Base-by-base conservation (phyloP, 495 filamentous ascomycete species). In the Penicillium roqueforti region DNA sequence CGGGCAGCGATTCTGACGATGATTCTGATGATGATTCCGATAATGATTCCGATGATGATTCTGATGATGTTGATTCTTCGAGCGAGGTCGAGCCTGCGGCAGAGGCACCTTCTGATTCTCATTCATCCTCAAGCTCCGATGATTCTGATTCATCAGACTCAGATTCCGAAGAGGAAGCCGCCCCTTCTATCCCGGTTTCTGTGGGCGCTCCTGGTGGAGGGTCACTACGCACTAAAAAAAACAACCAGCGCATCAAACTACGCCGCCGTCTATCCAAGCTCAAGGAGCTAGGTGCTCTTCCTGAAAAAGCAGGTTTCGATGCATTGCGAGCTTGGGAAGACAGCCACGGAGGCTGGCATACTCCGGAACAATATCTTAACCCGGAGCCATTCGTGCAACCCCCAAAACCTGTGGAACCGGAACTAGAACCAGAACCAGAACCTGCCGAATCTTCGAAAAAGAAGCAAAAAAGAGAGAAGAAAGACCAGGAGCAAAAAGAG, bases 191-290 rank as follows among this genome's bases (percentile, higher is more conserved):
- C 6, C 50, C 20, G 8, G 18, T n/a, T 44, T 22, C 43, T 22
- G 39, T 58, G 8, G 69, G 66, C 18, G 61, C 67, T 28, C 73
- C 73, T 50, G 70, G 71, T 8, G 36, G 71, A 34, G 82, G 83
- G 26, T 78, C 68, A n/a, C 34, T 58, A 9, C 55, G 59, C 42
- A 87, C 84, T 2, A 75, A 74, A 41, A 71, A 73, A 20, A 78
- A 78, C 52, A 87, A 87, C 55, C 62, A 68, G 10, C 74, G 84
- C 32, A 73, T 72, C 49, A 77, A 74, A 52, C 60, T 79, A 29
- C 65, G 72, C 36, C 77, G 75, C 38, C 70, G 62, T 42, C 65
- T 85, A 0, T 65, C 61, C 5, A 74, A 74, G 40, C 67, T 84
- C 2, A 81, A 83, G 48, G 59, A 75, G 22, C 59, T 78, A 14